These are phyloP conservation scores for Chaetomiaceae sp. DNA, from an alignment of 2,329 filamentous ascomycete genomes.

Conservation along the genomic window DNA sequence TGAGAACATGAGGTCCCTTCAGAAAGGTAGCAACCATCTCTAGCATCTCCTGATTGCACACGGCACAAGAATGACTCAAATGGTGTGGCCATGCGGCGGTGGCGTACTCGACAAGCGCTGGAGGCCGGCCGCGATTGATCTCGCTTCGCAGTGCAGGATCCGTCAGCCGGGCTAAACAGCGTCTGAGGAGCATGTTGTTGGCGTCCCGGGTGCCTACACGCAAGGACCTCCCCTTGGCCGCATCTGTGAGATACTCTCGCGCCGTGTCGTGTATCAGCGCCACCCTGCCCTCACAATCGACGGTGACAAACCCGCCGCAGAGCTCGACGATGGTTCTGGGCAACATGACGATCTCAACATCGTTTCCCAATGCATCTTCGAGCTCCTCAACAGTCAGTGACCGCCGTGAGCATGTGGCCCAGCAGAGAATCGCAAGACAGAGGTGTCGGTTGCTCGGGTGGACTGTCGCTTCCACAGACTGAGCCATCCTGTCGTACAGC, in stretches of 20 bases:
- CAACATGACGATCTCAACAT: constrained; percentile 23
- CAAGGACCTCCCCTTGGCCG: constrained; percentile 6
- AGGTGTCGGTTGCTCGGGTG: constrained; percentile 8
- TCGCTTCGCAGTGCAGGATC: neutral
- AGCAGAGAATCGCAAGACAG: constrained; percentile 24
- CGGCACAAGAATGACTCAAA: constrained; percentile 9
- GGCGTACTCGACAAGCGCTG: constrained; percentile 8
- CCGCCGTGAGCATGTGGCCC: constrained; percentile 23
- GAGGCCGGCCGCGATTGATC: neutral
- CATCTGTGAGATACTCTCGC: constrained; percentile 28
- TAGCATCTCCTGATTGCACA: neutral
- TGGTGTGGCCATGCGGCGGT: constrained; percentile 24
- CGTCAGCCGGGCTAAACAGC: constrained; percentile 15
- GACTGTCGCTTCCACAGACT: constrained; percentile 15
- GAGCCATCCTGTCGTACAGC: constrained; percentile 30
- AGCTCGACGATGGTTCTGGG: constrained; percentile 24
- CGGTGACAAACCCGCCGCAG: constrained; percentile 29
- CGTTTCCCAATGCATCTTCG: constrained; percentile 19
- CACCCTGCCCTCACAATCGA: constrained; percentile 27
- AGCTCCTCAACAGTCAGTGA: constrained; percentile 24
- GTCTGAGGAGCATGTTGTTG: constrained; percentile 22
- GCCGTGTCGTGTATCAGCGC: constrained; percentile 32
- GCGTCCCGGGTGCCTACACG: constrained; percentile 13
- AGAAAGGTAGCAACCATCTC: constrained; percentile 1
- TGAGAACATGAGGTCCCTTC: constrained; percentile 21